Evolutionary conservation across 352 stramenopile genomes (phyloP), one percentile per base, ranked within the genome.

Genomic region (Vaucheria bursata): DNA sequence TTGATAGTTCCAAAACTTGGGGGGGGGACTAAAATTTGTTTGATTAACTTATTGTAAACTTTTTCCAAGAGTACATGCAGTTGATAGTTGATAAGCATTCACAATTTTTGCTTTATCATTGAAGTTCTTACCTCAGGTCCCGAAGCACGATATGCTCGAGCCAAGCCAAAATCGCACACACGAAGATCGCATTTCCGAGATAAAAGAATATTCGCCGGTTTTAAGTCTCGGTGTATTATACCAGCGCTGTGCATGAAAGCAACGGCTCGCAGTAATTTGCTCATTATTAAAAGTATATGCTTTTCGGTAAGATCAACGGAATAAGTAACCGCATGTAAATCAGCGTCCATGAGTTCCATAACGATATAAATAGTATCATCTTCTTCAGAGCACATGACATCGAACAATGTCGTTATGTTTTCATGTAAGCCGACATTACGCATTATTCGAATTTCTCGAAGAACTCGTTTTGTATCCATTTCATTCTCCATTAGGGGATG

Each of bases 191-290:
- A 89, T 73, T 86, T 89, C 12, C 79, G 77, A 65, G 93, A 93
- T 0, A 95, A 85, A 40, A 95, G 85, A 0, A 95, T 71, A 81
- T 95, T 94, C 78, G 88, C 66, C n/a, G 76, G 73, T 83, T 98
- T 97, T 36, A 99, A 83, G 79, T 98, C 94, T 3, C 96, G 88
- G 87, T 98, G 95, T 45, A 98, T 90, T 0, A 99, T 93, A 70
- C 94, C 92, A 4, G 92, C 93, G 6, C 92, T 97, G 86, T 98
- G 94, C 73, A 98, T 89, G 78, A 97, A 98, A 71, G 95, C 93
- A 18, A 98, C 82, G 0, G 91, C 94, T 40, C 91, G 89, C n/a
- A 99, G 82, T 69, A 98, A 95, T 85, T 98, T 93, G 64, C 96
- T 96, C 79, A 98, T 89, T 82, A 98, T 97, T 79, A 96, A 97